phyloP scores from a whole-genome alignment of 78 protist species.

The Emiliania huxleyi region DNA sequence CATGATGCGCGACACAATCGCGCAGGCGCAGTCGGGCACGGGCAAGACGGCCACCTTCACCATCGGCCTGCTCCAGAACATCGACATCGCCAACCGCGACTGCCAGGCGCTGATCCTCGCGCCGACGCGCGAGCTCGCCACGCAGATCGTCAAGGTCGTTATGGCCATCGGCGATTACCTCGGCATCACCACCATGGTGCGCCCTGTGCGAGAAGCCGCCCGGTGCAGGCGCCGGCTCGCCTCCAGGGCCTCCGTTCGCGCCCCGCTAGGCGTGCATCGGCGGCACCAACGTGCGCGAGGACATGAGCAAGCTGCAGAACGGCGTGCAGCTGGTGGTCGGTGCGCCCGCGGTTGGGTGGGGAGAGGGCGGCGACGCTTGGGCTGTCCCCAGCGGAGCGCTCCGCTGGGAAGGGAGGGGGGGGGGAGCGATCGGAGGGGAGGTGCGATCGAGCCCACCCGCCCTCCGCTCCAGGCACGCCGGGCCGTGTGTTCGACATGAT shows the following conservation, averaged over 20 bases:
- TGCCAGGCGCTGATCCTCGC: constrained; percentile 95
- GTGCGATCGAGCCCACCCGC: no score
- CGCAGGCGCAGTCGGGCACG: constrained; percentile 98
- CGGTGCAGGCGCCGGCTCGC: no score
- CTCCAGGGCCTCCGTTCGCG: no score
- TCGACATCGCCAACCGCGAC: constrained; percentile 62
- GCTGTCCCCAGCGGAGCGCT: no score
- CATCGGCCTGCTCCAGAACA: constrained; percentile 73
- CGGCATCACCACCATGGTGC: constrained; percentile 45
- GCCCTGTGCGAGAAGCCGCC: no score
- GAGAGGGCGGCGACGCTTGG: no score
- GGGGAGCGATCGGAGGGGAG: no score
- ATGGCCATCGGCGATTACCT: constrained; percentile 87
- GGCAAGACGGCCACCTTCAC: constrained; percentile 98
- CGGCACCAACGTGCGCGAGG: constrained; percentile 93
- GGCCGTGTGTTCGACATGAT: constrained; percentile 99
- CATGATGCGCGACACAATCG: constrained; percentile 91
- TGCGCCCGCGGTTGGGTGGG: no score
- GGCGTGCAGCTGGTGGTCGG: constrained; percentile 96
- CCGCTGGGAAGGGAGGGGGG: no score
- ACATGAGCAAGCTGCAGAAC: constrained; percentile 74
- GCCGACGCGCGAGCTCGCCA: constrained; percentile 99
- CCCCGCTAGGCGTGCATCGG: constrained; percentile 97
- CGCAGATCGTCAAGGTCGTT: constrained; percentile 89
- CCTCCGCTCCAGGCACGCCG: no score